phyloP scores from a whole-genome alignment of 164 flowering plant genomes.

The Taxillus chinensis region DNA sequence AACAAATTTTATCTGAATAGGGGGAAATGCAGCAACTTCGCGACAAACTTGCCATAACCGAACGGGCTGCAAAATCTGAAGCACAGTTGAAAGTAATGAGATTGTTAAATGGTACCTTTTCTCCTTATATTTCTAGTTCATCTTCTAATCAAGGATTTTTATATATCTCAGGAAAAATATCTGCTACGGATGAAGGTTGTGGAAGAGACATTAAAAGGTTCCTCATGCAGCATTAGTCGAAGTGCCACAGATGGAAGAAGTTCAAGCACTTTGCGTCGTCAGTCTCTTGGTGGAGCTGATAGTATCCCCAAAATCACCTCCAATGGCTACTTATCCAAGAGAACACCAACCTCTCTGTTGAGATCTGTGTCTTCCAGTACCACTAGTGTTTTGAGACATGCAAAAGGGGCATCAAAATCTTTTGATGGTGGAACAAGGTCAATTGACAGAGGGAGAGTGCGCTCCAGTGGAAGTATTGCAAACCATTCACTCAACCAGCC shows the following conservation, averaged over 20 bases:
- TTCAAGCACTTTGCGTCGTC: slow-evolving; percentile 42
- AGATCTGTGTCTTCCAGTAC: slow-evolving; percentile 21
- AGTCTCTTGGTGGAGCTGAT: slow-evolving; percentile 59
- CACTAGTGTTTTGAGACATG: slow-evolving; percentile 25
- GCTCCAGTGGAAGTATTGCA: slow-evolving; percentile 10
- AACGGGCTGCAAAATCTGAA: slow-evolving; percentile 69
- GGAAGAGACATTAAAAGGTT: slow-evolving; percentile 45
- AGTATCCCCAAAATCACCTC: slow-evolving; percentile 29
- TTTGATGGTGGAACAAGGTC: slow-evolving; percentile 43
- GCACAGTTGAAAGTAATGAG: slow-evolving; percentile 53
- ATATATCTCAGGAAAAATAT: slow-evolving; percentile 43
- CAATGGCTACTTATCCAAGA: slow-evolving; percentile 32
- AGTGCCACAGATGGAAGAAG: slow-evolving; percentile 21
- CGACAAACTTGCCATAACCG: slow-evolving; percentile 54
- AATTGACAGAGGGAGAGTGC: slow-evolving; percentile 18
- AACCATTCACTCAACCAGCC: slow-evolving; percentile 6
- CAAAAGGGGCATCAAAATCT: slow-evolving; percentile 34
- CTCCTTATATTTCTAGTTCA: not conserved
- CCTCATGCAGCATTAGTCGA: slow-evolving; percentile 19
- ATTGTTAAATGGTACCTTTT: not conserved
- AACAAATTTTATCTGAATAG: slow-evolving; percentile 15
- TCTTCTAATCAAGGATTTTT: not conserved
- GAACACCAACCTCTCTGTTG: slow-evolving; percentile 17
- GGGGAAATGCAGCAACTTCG: slow-evolving; percentile 77
- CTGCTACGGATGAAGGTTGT: slow-evolving; percentile 61